Conservation (phyloP, 352 stramenopile species). For the Pythium folliculosum region DNA sequence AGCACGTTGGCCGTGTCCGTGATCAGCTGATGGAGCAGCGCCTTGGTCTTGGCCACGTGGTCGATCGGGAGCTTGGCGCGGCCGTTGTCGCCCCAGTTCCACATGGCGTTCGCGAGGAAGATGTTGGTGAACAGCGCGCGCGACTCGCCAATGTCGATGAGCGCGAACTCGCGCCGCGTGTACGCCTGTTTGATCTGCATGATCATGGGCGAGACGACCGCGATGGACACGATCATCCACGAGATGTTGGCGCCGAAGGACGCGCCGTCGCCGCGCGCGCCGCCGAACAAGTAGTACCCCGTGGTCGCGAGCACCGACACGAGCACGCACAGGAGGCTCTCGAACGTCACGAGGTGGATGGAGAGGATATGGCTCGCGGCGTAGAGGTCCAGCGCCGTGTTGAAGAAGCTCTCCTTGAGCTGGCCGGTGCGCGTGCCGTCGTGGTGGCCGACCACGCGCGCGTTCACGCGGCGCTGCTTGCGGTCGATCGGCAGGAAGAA, state of each 20-base stretch:
- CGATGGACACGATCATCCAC: slow-evolving; percentile 53
- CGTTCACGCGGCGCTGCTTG: slow-evolving; percentile 24
- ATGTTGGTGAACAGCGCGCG: slow-evolving; percentile 76
- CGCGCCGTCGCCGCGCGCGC: slow-evolving; percentile 27
- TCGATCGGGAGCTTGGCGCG: slow-evolving; percentile 52
- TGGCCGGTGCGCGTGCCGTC: slow-evolving; percentile 31
- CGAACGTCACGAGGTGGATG: slow-evolving; percentile 76
- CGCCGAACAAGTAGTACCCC: slow-evolving; percentile 67
- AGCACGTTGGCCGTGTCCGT: slow-evolving; percentile 51
- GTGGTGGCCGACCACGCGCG: slow-evolving; percentile 24
- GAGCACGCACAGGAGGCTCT: slow-evolving; percentile 69
- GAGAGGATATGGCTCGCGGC: slow-evolving; percentile 75
- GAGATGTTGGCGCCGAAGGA: slow-evolving; percentile 83
- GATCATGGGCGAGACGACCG: slow-evolving; percentile 85
- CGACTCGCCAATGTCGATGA: slow-evolving; percentile 68
- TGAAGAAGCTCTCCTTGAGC: slow-evolving; percentile 47
- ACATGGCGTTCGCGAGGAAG: slow-evolving; percentile 73
- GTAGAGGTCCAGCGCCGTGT: slow-evolving; percentile 77
- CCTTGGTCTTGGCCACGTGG: slow-evolving; percentile 61
- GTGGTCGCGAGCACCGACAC: slow-evolving; percentile 61
- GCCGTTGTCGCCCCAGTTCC: slow-evolving; percentile 78
- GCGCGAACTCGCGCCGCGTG: slow-evolving; percentile 62
- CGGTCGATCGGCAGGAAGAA: slow-evolving; percentile 34
- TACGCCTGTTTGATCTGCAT: slow-evolving; percentile 89
- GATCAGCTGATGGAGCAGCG: slow-evolving; percentile 48